Evolutionary conservation across 345 rosid species (phyloP), one percentile per base, ranked within the genome.

Genomic region (Eucalyptus caleyi): DNA sequence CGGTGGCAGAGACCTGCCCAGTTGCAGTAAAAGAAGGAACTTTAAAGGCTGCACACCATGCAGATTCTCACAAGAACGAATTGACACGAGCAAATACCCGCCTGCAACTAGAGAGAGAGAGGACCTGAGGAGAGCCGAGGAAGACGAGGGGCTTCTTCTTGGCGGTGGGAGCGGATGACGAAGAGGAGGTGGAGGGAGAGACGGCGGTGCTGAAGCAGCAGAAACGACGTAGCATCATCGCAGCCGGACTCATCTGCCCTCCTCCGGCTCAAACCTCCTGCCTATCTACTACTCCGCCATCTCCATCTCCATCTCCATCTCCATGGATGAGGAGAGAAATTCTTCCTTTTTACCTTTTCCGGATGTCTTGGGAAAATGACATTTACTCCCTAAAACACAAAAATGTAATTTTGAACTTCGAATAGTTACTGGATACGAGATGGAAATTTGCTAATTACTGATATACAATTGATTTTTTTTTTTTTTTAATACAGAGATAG

Each of bases 91-190:
- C 1, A 72, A 34, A 77, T 77, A 77, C 47, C 24, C 26, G 45
- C 15, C 62, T 56, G 83, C 83, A 3, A 6, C 47, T 19, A 37
- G 77, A 65, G 77, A 65, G 5, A 87, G 88, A 83, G 81, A 81
- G 80, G 47, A 96, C 99, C 96, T 96, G 93, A 91, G 99, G 99
- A 91, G 99, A 95, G 88, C 99, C 99, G 88, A 98, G 87, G 95
- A 98, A 97, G 91, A 97, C 96, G 59, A 97, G 95, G 16, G 97
- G 91, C 90, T 94, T 97, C 93, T 95, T 97, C 95, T 91, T 95
- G 49, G 95, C 91, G 65, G 92, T 11, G 90, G 94, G 27, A 47
- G 93, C 59, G 19, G 88, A 40, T 5, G 83, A 23, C 5, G 90
- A 67, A 37, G 88, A 50, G 32, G 87, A 88, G 18, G 90, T 26